phyloP scores from a whole-genome alignment of 2,329 filamentous ascomycete genomes.

The Fonsecaea erecta region DNA sequence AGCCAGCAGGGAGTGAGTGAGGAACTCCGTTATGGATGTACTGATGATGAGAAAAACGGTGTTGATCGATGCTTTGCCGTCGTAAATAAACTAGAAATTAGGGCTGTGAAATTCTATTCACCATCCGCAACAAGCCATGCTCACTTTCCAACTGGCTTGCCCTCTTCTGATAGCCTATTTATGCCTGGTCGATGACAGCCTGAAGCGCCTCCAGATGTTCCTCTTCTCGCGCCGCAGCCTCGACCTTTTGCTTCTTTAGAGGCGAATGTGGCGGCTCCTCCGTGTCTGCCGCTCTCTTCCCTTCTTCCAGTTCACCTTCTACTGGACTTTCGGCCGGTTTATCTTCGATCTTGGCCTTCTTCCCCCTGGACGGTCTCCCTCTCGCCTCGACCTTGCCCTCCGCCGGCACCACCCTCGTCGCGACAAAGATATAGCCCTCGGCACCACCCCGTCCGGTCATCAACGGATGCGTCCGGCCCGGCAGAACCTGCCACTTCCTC shows the following conservation, averaged over 20 bases:
- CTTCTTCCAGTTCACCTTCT: slow-evolving; percentile 6
- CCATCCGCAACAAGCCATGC: not conserved
- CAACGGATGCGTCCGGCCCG: slow-evolving; percentile 86
- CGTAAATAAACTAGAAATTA: not conserved
- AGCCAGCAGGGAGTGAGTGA: not conserved
- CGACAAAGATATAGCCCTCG: slow-evolving; percentile 89
- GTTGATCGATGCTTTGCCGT: not conserved
- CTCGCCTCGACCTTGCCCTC: slow-evolving; percentile 77
- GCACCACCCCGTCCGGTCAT: slow-evolving; percentile 89
- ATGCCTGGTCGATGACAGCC: not conserved
- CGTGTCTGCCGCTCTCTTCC: slow-evolving; percentile 27
- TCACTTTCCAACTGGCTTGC: not conserved
- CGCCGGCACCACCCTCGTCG: slow-evolving; percentile 76
- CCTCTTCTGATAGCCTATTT: not conserved
- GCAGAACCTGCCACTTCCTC: slow-evolving; percentile 86
- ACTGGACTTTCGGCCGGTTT: not conserved
- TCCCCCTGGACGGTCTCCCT: slow-evolving; percentile 62
- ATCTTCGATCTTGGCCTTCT: slow-evolving; percentile 54
- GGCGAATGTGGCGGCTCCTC: slow-evolving; percentile 27
- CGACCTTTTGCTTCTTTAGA: slow-evolving; percentile 30
- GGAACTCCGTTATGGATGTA: not conserved
- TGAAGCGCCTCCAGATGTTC: not conserved
- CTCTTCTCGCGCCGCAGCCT: slow-evolving; percentile 7
- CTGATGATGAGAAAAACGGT: not conserved
- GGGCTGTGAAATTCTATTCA: not conserved